Evolutionary conservation across 495 filamentous ascomycete genomes (phyloP), one percentile per base, ranked within the genome.

Genomic region (Neurospora sp.): DNA sequence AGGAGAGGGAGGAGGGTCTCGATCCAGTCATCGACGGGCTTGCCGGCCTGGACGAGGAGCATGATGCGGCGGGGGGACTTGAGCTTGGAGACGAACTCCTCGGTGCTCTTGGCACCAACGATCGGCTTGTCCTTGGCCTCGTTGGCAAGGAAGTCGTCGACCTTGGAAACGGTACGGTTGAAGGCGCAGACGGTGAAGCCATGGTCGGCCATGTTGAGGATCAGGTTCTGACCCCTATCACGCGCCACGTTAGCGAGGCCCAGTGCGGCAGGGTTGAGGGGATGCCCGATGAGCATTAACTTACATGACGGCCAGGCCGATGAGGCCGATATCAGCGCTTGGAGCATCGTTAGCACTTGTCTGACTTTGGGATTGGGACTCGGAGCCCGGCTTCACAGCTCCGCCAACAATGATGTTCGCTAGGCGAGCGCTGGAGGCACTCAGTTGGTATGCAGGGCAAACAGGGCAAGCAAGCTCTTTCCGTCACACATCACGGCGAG

Each of bases 231-330:
- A 75, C 86, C 86, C 85, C 84, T 87, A 78, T 71, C 35, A 66
- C 38, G 73, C 16, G 66, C 72, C 73, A 74, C 69, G 70, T 71
- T 35, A 48, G 61, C 74, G 14, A 61, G 35, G 42, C 27, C 31
- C 72, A 37, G 59, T 37, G 18, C 71, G 42, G 48, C 8, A 20
- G 31, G 75, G 68, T 68, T 35, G 46, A 69, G 69, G 73, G n/a
- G 69, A 74, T n/a, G 66, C 70, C 68, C 22, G 40, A 46, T 22
- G 69, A 72, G 69, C 37, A 31, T 40, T 37, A 78, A 84, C 86
- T 81, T 85, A 89, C 96, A 99, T 98, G 80, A 99, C 95, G 84
- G 96, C 96, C 88, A 99, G 89, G 91, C 96, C 96, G 85, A 99
- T 98, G 82, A 99, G 94, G 89, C 96, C 96, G 86, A 99, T 94